A percentile compares a stretch with the other conserved stretches of the same genome.
Evolutionary conservation across 1,284 basidiomycete species (phyloP).

Genomic region (Ustilago curta): DNA sequence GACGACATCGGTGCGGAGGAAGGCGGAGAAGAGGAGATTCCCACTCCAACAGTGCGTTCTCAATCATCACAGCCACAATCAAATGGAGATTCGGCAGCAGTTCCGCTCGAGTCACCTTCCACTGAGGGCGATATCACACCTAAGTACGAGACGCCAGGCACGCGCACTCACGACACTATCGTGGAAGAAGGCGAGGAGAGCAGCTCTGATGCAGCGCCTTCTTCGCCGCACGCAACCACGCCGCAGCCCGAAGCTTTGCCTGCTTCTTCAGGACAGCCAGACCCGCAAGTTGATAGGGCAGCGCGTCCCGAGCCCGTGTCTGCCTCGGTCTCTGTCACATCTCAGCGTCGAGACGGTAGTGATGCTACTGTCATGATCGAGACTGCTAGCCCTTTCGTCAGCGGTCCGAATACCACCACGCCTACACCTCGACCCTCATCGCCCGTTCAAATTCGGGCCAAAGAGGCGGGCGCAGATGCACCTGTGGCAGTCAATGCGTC

Average conservation of each 20-base stretch:
- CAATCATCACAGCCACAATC: neutral
- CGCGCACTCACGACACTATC: slow-evolving; percentile 41
- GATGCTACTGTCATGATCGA: slow-evolving; percentile 38
- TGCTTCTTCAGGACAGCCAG: neutral
- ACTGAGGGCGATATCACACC: slow-evolving; percentile 19
- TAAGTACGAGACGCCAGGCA: slow-evolving; percentile 26
- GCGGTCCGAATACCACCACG: slow-evolving; percentile 43
- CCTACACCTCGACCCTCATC: slow-evolving; percentile 45
- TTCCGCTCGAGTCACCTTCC: slow-evolving; percentile 20
- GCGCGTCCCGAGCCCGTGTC: neutral
- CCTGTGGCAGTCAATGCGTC: neutral
- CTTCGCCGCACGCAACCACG: slow-evolving; percentile 18
- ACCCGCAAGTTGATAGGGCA: neutral
- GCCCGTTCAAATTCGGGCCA: slow-evolving; percentile 18
- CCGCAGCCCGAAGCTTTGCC: slow-evolving; percentile 13
- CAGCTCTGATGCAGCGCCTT: slow-evolving; percentile 33
- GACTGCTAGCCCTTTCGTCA: slow-evolving; percentile 24
- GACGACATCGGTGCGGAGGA: slow-evolving; percentile 2
- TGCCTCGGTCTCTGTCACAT: neutral
- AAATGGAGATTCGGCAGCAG: neutral
- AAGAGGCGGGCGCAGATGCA: slow-evolving; percentile 6
- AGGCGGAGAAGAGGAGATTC: neutral
- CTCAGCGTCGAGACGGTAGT: slow-evolving; percentile 26
- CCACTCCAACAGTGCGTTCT: slow-evolving; percentile 14
- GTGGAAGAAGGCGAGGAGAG: slow-evolving; percentile 46